Conservation (phyloP, 495 filamentous ascomycete genomes). For the Sabuloglossum arenarium region DNA sequence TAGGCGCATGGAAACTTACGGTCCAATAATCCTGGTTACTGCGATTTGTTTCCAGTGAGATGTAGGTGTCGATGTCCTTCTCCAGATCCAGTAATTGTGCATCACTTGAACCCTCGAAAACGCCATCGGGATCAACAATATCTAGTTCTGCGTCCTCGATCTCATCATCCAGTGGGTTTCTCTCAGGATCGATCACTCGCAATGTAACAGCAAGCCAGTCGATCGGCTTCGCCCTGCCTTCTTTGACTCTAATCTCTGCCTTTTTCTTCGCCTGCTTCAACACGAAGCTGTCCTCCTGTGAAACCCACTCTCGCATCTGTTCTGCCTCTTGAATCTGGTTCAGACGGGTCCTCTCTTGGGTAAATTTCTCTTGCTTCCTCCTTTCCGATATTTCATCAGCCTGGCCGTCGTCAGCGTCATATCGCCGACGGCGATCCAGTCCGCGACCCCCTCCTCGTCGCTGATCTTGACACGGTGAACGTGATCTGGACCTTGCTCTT, state of each 20-base stretch:
- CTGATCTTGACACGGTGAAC: conserved; percentile 21
- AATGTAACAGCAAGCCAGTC: conserved; percentile 90
- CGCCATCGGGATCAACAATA: conserved; percentile 59
- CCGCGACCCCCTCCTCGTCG: conserved; percentile 18
- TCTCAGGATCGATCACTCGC: conserved; percentile 67
- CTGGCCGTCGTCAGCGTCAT: conserved; percentile 10
- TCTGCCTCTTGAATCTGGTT: conserved; percentile 51
- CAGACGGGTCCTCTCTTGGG: conserved; percentile 18
- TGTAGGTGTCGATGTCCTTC: conserved; percentile 70
- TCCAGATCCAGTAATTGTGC: conserved; percentile 56
- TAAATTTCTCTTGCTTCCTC: conserved; percentile 13
- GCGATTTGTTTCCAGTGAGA: conserved; percentile 54
- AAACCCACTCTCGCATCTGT: conserved; percentile 66
- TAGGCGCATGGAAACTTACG: conserved; percentile 18
- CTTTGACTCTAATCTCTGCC: conserved; percentile 87
- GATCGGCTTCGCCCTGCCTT: conserved; percentile 77
- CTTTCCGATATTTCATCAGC: conserved; percentile 21
- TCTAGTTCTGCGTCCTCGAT: conserved; percentile 56
- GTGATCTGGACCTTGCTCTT: conserved; percentile 15
- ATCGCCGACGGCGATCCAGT: conserved; percentile 6
- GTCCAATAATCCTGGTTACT: conserved; percentile 79
- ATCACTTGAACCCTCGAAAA: conserved; percentile 57
- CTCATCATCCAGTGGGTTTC: conserved; percentile 62
- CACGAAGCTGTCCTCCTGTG: conserved; percentile 90
- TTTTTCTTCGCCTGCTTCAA: conserved; percentile 96